Conservation (phyloP, 345 rosid genomes). For the Mangifera indica region DNA sequence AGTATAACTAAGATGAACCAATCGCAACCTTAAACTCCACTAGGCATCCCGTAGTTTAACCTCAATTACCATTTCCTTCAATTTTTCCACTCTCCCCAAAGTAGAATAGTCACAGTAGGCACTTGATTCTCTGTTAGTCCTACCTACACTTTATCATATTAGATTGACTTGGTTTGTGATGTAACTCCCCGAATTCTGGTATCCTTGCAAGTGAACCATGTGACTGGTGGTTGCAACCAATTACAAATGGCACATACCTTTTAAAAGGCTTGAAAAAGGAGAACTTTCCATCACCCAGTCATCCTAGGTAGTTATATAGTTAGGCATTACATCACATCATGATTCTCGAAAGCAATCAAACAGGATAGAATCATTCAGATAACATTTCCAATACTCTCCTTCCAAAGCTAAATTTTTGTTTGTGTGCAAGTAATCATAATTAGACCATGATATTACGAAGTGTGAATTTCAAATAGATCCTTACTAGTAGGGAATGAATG, state of each 20-base stretch:
- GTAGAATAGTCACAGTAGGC: not conserved
- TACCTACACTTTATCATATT: too few species aligned
- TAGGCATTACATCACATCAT: not conserved
- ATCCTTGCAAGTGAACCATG: constrained; percentile 6
- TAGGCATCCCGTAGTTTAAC: not conserved
- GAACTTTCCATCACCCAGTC: not conserved
- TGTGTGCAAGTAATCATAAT: not conserved
- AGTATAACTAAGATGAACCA: not conserved
- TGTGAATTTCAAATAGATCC: not conserved
- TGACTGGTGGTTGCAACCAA: not conserved
- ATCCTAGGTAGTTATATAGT: not conserved
- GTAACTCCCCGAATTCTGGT: not conserved
- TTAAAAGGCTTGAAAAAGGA: not conserved
- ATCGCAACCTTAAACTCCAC: not conserved
- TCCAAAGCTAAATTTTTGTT: not conserved
- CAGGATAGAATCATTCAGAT: not conserved
- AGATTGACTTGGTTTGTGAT: not conserved
- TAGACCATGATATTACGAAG: too few species aligned
- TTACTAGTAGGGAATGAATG: too few species aligned
- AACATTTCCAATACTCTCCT: not conserved
- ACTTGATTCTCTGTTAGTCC: not conserved
- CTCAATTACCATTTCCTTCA: not conserved
- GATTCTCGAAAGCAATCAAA: not conserved
- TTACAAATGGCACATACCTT: not conserved
- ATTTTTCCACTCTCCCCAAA: not conserved